Evolutionary conservation across 148 eudicot genomes (phyloP).

Genomic region (Beta vulgaris): DNA sequence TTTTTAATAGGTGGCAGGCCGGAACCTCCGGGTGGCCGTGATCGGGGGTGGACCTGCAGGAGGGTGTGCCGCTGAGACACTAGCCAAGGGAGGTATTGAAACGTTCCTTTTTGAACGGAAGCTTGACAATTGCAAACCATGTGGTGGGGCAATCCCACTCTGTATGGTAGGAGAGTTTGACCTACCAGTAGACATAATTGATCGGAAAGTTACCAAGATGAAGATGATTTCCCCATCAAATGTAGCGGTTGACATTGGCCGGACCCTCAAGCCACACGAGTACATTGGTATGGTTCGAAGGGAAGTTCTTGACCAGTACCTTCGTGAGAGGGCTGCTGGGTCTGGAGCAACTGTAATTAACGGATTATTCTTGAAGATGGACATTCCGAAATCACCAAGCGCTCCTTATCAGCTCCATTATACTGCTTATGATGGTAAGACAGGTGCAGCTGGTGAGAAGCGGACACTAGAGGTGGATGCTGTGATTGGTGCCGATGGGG

Average conservation of each 20-base stretch:
- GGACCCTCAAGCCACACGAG: constrained; percentile 86
- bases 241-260: constrained; percentile 91
- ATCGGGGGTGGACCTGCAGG: constrained; percentile 97
- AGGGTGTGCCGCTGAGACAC: constrained; percentile 85
- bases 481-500: constrained; percentile 93
- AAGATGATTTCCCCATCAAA: constrained; percentile 98
- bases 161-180: constrained; percentile 98
- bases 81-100: constrained; percentile 86
- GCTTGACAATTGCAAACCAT: constrained; percentile 90
- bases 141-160: constrained; percentile 94
- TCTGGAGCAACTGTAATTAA: constrained; percentile 77
- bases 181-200: constrained; percentile 91
- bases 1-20: constrained; percentile 29
- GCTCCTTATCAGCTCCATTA: constrained; percentile 70
- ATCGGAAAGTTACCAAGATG: constrained; percentile 87
- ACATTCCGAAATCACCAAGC: constrained; percentile 37
- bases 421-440: constrained; percentile 68
- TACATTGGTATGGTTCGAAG: constrained; percentile 98
- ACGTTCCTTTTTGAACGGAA: constrained; percentile 77
- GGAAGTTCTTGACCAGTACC: constrained; percentile 73
- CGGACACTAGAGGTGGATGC: constrained; percentile 79
- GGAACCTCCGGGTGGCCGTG: constrained; percentile 83
- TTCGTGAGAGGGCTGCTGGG: constrained; percentile 72
- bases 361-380: constrained; percentile 88
- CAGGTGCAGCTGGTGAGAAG: constrained; percentile 62